These are phyloP conservation scores for Phytophthora cajani DNA, from an alignment of 352 stramenopile genomes.

Conservation along the genomic window DNA sequence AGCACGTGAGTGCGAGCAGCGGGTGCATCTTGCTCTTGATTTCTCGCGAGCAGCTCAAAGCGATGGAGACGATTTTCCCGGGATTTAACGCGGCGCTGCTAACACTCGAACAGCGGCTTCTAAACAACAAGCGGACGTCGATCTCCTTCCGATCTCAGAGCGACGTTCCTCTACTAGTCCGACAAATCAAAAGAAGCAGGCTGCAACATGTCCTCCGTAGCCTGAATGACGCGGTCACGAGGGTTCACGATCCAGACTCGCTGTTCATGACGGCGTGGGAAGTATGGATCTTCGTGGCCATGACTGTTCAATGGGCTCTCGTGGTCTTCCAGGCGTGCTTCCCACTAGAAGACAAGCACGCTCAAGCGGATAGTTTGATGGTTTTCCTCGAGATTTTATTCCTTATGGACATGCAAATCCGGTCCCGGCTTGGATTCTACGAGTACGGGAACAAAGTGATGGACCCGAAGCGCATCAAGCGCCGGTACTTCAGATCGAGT, in stretches of 20 bases:
- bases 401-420: constrained; percentile 57
- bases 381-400: constrained; percentile 50
- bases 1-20: too few species aligned
- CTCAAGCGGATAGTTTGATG: constrained; percentile 25
- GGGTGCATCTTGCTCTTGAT: too few species aligned
- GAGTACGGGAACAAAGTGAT: constrained; percentile 76
- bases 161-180: background rate
- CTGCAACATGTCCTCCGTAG: background rate
- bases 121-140: background rate
- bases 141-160: background rate
- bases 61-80: too few species aligned
- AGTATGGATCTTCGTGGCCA: constrained; percentile 56
- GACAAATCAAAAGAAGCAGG: background rate
- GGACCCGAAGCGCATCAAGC: constrained; percentile 33
- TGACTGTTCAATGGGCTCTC: constrained; percentile 55
- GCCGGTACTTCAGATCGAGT: constrained; percentile 46
- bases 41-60: too few species aligned
- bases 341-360: background rate
- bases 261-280: constrained; percentile 54
- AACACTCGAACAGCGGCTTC: background rate
- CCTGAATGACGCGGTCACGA: background rate
- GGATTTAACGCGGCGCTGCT: background rate
- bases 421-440: constrained; percentile 59
- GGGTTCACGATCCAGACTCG: constrained; percentile 50
- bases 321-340: constrained; percentile 63